Base-by-base conservation (phyloP, 192 early-diverging fungal genomes). In the Paraglomus brasilianum region DNA sequence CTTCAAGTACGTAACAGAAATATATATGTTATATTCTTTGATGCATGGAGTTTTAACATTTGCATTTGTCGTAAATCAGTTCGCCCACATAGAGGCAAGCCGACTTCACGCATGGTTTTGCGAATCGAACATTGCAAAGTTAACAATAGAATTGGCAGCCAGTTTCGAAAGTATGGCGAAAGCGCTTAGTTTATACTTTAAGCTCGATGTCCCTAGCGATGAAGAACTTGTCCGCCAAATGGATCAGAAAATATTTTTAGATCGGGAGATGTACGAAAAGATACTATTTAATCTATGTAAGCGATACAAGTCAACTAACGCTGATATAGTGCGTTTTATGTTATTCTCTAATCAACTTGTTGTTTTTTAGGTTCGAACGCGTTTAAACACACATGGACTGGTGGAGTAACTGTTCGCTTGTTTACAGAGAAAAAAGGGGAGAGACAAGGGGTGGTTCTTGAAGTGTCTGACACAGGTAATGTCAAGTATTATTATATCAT, bases 131-230 rank as follows among this genome's bases (percentile, higher is more conserved):
- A 57, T 86, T 6, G 65, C 73, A 5, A 73, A 78, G 43, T 70
- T 76, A 8, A 84, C 81, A 4, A 39, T 70, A n/a, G 78, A 84
- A 48, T 72, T 83, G 9, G 76, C 80, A 1, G 74, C 75, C 36
- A 78, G 81, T 53, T 86, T 86, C 71, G 75, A 82, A 50, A 80
- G 77, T 30, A 78, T 80, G 8, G 78, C 82, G 30, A 74, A 72
- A 60, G 80, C 78, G 36, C 74, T 76, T 19, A 71, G 76, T 36
- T 47, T 86, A 21, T 15, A 80, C 3, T 85, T 66, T 55, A 62
- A 63, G 17, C 74, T 82, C 36, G 79, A 82, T 5, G 49, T 66
- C 19, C 49, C 64, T 7, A 82, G 63, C 53, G 55, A 64, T 1
- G 64, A 52, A 11, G 36, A 19, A 39, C 42, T 66, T 51, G 7